Base-by-base conservation (phyloP, 2,329 filamentous ascomycete species). In the Nothophaeocryptopus gaeumannii region DNA sequence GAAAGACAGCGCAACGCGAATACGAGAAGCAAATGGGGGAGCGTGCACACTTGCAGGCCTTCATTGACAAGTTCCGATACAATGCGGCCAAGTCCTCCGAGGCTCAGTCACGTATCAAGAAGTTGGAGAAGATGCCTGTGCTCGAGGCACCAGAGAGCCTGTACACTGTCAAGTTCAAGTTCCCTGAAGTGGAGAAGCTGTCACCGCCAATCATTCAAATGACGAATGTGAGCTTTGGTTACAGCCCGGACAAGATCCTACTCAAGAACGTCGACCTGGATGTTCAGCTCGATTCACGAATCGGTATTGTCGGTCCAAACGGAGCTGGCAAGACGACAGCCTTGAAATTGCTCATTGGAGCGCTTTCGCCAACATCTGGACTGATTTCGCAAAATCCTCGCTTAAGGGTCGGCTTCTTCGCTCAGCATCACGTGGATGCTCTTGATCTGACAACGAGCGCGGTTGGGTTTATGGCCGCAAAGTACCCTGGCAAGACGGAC, bases 21-120 rank as follows among this genome's bases (percentile, higher is more conserved):
- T 99, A 99, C 73, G 93, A 99, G 73, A 97, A 95, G 72, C 93
- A 99, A 68, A 96, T 97, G 89, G 89, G 80, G 1, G 84, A 92
- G 71, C 82, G 93, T 61, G 89, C 90, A 30, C 93, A 99, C 77
- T 74, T 99, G 56, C 93, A 99, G 76, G 85, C 89, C 26, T 99
- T 99, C 73, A 99, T 99, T 74, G 93, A 99, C 80, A 99, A 99
- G 74, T 99, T 99, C 80, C 84, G 93, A 45, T 99, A 99, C 80
- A 99, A 99, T 68, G 93, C 93, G 26, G 93, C 92, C 65, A 99
- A 99, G 72, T 96, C 93, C 1, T 96, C 92, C 8, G 93, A 99
- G 77, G 93, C 93, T 1, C 93, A 99, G 68, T 97, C 92, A 1
- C 85, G 93, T 65, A 97, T 99, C 81, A 99, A 99, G 80, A 99